Evolutionary conservation across 2,329 filamentous ascomycete genomes (phyloP).

Genomic region (Aspergillus thermomutatus): DNA sequence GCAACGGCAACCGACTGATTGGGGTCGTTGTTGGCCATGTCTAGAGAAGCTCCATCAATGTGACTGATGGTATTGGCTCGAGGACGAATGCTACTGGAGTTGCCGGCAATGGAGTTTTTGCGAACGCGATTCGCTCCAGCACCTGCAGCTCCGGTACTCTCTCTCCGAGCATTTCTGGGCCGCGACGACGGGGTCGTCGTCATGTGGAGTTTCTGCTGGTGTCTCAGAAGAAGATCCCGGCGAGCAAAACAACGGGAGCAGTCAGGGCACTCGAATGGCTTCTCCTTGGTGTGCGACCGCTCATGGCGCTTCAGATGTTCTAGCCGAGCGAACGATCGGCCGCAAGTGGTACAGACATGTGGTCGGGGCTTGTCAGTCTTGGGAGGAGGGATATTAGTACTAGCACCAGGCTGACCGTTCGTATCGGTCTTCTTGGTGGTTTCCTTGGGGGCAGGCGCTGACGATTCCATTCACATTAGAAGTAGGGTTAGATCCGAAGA

Average conservation of each 20-base stretch:
- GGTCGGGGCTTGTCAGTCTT: conserved; percentile 98
- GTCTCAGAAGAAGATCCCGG: conserved; percentile 82
- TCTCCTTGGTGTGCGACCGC: conserved; percentile 97
- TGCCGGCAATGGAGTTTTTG: conserved; percentile 81
- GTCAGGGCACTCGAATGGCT: conserved; percentile 95
- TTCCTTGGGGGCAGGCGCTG: conserved; percentile 24
- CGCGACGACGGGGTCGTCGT: conserved; percentile 82
- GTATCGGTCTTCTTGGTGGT: conserved; percentile 28
- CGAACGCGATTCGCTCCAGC: conserved; percentile 71
- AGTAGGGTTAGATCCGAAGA: conserved; percentile 12
- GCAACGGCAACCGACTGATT: conserved; percentile 7
- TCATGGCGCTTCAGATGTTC: conserved; percentile 98
- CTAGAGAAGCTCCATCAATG: conserved; percentile 73
- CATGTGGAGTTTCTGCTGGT: conserved; percentile 98
- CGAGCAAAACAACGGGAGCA: conserved; percentile 93
- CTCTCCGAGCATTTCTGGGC: conserved; percentile 76
- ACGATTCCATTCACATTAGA: conserved; percentile 19
- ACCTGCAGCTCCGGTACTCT: conserved; percentile 73
- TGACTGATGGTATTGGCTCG: conserved; percentile 96
- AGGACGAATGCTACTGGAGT: conserved; percentile 67
- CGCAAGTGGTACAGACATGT: conserved; percentile 88
- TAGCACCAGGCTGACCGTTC: conserved; percentile 26
- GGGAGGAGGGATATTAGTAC: conserved; percentile 60
- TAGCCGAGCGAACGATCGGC: conserved; percentile 86
- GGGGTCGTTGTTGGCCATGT: conserved; percentile 48